These are phyloP conservation scores for Fragosphaeria purpurea DNA, from an alignment of 2,329 filamentous ascomycete species.

Conservation along the genomic window DNA sequence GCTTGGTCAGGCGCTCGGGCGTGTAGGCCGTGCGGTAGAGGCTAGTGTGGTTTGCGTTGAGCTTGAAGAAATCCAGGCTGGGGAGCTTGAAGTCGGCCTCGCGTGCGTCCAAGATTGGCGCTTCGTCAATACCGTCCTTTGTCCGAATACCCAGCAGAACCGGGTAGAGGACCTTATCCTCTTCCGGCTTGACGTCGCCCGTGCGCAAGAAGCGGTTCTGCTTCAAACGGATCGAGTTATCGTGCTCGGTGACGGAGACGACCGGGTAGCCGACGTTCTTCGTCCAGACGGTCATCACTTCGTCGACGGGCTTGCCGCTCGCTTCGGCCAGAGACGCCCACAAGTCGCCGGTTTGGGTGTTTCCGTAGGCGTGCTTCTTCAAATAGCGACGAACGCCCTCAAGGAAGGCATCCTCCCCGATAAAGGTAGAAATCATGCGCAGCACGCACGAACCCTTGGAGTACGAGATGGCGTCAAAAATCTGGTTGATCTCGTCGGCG, in stretches of 20 bases:
- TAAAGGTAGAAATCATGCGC: conserved; percentile 92
- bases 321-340: conserved; percentile 83
- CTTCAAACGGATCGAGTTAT: conserved; percentile 69
- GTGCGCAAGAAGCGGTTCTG: conserved; percentile 93
- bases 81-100: conserved; percentile 70
- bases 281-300: conserved; percentile 93
- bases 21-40: conserved; percentile 87
- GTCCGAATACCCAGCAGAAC: conserved; percentile 81
- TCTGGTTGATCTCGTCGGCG: conserved; percentile 94
- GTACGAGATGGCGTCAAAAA: conserved; percentile 96
- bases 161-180: conserved; percentile 79
- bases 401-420: conserved; percentile 87
- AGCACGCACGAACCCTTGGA: conserved; percentile 93
- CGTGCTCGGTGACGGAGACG: conserved; percentile 71
- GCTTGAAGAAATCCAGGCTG: conserved; percentile 83
- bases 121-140: conserved; percentile 71
- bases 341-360: conserved; percentile 82
- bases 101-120: conserved; percentile 58
- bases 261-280: conserved; percentile 94
- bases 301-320: conserved; percentile 81
- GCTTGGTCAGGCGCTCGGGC: conserved; percentile 73
- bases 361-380: conserved; percentile 93
- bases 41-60: conserved; percentile 89
- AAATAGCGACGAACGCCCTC: conserved; percentile 85
- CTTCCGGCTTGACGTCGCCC: conserved; percentile 84